Percentiles rank a stretch among this genome's conserved stretches.
Evolutionary conservation across 2,329 filamentous ascomycete genomes (phyloP).

Genomic region (Lasiodiplodia theobromae): DNA sequence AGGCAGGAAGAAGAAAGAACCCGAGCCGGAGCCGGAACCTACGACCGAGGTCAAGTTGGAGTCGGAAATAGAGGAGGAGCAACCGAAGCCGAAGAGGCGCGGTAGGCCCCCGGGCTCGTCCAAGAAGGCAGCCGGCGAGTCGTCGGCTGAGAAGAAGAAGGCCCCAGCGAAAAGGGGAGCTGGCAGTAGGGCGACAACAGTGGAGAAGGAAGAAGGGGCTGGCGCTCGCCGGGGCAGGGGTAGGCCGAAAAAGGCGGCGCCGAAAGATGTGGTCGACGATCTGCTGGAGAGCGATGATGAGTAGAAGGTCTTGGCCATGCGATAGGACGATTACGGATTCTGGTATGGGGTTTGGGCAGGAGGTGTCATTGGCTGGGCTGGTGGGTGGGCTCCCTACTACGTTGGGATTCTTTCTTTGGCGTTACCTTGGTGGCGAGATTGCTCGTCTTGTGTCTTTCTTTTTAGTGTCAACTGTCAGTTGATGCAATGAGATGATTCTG

Average conservation of each 20-base stretch:
- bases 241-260: constrained; percentile 17
- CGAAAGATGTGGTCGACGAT: constrained; percentile 28
- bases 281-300: constrained; percentile 28
- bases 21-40: neutral
- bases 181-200: neutral
- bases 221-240: neutral
- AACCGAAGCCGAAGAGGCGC: constrained; percentile 13
- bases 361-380: neutral
- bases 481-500: neutral
- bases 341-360: neutral
- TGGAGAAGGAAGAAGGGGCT: neutral
- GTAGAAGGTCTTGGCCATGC: neutral
- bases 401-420: neutral
- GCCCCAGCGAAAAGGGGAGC: neutral
- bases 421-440: neutral
- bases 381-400: neutral
- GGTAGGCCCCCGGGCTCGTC: constrained; percentile 10
- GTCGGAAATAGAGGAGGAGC: neutral
- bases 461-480: neutral
- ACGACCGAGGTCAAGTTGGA: neutral
- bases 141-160: neutral
- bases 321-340: neutral
- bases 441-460: neutral
- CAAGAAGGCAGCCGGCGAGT: neutral
- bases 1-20: constrained; percentile 15